Evolutionary conservation across 164 flowering plant genomes (phyloP), one percentile per base, ranked within the genome.

Genomic region (Platanus orientalis): DNA sequence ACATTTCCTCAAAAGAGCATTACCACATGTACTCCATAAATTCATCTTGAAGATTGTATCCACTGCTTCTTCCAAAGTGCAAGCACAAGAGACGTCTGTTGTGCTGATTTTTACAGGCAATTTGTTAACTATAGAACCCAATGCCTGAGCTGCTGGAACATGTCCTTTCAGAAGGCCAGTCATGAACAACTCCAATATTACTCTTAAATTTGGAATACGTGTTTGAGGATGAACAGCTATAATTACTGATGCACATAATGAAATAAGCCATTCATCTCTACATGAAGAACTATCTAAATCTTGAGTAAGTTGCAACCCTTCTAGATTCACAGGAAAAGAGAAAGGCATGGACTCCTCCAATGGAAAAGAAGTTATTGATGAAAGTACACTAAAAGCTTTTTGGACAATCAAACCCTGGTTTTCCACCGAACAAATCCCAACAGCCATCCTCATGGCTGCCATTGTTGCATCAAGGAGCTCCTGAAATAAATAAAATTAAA

Each of bases 71-170:
- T 88, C 90, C 74, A 88, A 66, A 60, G 78, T 63, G 73, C 70
- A 73, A 34, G 64, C 69, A 70, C 58, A 63, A n/a, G 77, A 67
- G 20, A 30, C 61, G 45, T 72, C 76, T 21, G n/a, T 26, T 49
- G 60, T 63, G 57, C 61, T 71, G 23, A 53, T 55, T 62, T 69
- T 77, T 52, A 64, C 7, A 60, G 71, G 80, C 69, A 92, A 67
- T 66, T 94, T 94, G 74, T 94, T 94, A 51, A 88, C 65, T 54
- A 94, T 57, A 34, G 99, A 91, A 73, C 96, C 97, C 81, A 92
- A 72, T 53, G 99, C 97, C 75, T 91, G 96, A 68, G 96, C 97
- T 55, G 90, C 76, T 59, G 86, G 82, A 69, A 80, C 67, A 75
- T 77, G 70, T 57, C 97, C 97, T 65, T 59, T 76, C 26, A 79